Evolutionary conservation across 2,329 filamentous ascomycete species (phyloP), one percentile per base, ranked within the genome.

Genomic region (Fusarium liriodendri): DNA sequence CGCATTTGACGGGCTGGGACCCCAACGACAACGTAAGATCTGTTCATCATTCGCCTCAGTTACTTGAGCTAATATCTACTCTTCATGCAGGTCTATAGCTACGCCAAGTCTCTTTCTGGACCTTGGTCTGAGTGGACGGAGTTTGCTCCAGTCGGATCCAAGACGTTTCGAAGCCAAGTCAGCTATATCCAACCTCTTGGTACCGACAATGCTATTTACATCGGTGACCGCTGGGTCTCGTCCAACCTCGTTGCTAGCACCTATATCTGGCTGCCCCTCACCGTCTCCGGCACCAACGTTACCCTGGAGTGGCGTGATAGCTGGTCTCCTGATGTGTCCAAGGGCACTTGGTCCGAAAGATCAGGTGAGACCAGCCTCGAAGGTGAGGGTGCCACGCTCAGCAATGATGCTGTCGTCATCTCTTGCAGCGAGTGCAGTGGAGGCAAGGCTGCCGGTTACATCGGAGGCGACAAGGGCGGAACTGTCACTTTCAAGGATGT

Each of bases 171-270:
- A 16, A 90, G 87, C 1, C 91, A 94, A 76, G 91, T 89, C 1
- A 89, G 85, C 38, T 92, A 86, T 73, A 84, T 93, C 25, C 84
- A 92, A 1, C 83, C 85, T 0, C 70, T 84, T 4, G 80, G 83
- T 54, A 76, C 78, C 40, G 73, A 76, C 40, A 80, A 81, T 16
- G 84, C 85, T 58, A 86, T 92, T 71, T 93, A 93, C 80, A 88
- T 92, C 81, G 91, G 92, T 22, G 91, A 94, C 80, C 88, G 92
- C 25, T 93, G 92, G 91, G 80, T 89, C 0, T 87, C 85, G 6
- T 79, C 80, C n/a, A 90, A 93, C 71, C 84, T 94, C 1, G 87
- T 87, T 80, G 82, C 87, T 0, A 89, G 87, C 61, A 91, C 90
- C 0, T 93, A 93, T 75, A 82, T 93, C 45, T 93, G 91, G 91